Evolutionary conservation across 306 rosid species (phyloP).

Genomic region (Quillaja saponaria): DNA sequence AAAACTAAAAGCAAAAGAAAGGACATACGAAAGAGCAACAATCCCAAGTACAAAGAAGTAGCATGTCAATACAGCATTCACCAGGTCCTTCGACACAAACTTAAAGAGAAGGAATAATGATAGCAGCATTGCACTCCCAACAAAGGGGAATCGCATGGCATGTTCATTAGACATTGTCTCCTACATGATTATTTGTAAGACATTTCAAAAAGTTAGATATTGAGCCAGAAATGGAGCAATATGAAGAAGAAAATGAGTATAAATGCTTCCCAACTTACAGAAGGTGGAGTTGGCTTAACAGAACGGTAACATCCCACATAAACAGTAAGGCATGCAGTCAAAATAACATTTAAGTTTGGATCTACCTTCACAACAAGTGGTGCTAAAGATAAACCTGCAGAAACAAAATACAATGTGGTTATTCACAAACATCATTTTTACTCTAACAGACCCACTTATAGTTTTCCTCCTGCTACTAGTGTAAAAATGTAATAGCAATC

Average conservation of each 20-base stretch:
- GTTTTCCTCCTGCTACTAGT: background rate
- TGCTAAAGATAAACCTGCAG: constrained; percentile 85
- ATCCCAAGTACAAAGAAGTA: constrained; percentile 98
- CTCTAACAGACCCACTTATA: background rate
- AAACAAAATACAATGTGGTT: constrained; percentile 20
- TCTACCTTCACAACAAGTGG: constrained; percentile 88
- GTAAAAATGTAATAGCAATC: no score
- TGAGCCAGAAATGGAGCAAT: background rate
- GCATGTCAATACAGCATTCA: constrained; percentile 89
- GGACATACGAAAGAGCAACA: constrained; percentile 89
- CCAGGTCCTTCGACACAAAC: constrained; percentile 97
- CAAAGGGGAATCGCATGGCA: constrained; percentile 99
- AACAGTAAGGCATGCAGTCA: constrained; percentile 88
- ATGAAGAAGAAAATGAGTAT: constrained; percentile 6
- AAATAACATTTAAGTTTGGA: constrained; percentile 82
- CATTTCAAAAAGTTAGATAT: constrained; percentile 14
- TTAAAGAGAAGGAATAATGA: constrained; percentile 94
- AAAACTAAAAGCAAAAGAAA: constrained; percentile 7
- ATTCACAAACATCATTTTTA: no score
- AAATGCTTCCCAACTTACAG: constrained; percentile 50
- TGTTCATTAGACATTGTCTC: constrained; percentile 99
- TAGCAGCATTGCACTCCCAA: constrained; percentile 97
- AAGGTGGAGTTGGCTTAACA: constrained; percentile 93
- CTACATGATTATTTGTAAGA: constrained; percentile 51
- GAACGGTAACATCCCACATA: constrained; percentile 96